Evolutionary conservation across 768 basidiomycete species (phyloP), one percentile per base, ranked within the genome.

Genomic region (Pluteus cervinus): DNA sequence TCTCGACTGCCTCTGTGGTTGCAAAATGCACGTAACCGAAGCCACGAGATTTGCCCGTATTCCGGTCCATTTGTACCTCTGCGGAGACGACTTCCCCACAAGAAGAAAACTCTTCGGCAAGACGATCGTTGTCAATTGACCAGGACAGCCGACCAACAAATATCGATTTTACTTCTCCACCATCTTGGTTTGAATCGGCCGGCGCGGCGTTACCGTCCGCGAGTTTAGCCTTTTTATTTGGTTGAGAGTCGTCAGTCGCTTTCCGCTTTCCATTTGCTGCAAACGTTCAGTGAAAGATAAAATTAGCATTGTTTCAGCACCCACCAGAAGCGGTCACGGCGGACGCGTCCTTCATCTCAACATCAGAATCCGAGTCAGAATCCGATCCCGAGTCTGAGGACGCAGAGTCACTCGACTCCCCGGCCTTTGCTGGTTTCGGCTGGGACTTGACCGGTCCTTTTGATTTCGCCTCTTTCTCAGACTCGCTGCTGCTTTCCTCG

Each of bases 101-200:
- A 37, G 73, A 68, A 22, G 82, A 79, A 47, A 99, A 97, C 60
- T 97, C 94, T 58, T 81, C 74, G 33, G 83, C 78, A 44, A 98
- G 80, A 73, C 90, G 87, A 61, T 97, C 94, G 56, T 89, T 86
- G 68, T 97, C 94, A 45, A 98, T 85, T 57, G 86, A 88, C 93
- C 93, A 99, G 9, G 90, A 93, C 30, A 99, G 74, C 41, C 76
- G 75, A 38, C 94, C 94, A 47, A 99, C 90, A 54, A 93, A 98
- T 50, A 97, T 74, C 25, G 84, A 81, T 51, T 70, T 81, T 11
- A 68, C 66, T 40, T 79, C 71, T n/a, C n/a, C n/a, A n/a, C n/a
- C n/a, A 46, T 75, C 66, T 15, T 58, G 55, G 11, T 60, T 59
- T 21, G 60, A 61, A 16, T 42, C 53, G 20, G 56, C 55, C n/a